phyloP scores from a whole-genome alignment of 2,329 filamentous ascomycete species.

The Escovopsis sp. region DNA sequence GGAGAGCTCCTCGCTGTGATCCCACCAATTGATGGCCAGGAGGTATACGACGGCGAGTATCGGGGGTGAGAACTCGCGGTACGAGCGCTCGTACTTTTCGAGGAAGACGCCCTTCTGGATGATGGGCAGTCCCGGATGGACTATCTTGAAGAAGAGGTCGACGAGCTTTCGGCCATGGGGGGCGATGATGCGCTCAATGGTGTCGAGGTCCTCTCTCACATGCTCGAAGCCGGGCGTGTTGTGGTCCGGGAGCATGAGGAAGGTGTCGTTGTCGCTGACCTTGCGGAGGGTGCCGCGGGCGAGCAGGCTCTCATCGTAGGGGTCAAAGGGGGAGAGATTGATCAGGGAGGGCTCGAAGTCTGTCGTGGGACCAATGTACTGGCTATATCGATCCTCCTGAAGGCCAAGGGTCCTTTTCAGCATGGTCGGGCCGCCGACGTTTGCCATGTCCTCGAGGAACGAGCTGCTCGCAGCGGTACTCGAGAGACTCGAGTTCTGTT shows the following conservation, averaged over 20 bases:
- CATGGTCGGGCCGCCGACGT: conserved; percentile 50
- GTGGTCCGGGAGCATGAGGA: conserved; percentile 64
- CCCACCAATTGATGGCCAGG: conserved; percentile 79
- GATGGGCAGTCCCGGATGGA: conserved; percentile 72
- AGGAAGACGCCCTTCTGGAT: conserved; percentile 68
- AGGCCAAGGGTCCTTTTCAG: conserved; percentile 59
- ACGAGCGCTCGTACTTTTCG: conserved; percentile 60
- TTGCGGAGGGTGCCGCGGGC: conserved; percentile 55
- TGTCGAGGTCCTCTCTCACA: conserved; percentile 50
- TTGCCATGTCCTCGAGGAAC: conserved; percentile 55
- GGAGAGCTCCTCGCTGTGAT: conserved; percentile 53
- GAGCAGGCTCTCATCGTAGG: conserved; percentile 64
- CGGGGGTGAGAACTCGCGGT: conserved; percentile 60
- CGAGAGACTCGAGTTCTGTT: conserved; percentile 43
- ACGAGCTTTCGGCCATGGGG: conserved; percentile 65
- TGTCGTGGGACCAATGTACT: conserved; percentile 71
- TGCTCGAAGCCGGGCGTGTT: conserved; percentile 59
- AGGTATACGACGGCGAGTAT: conserved; percentile 72
- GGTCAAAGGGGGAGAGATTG: conserved; percentile 66
- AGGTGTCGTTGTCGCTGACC: conserved; percentile 64
- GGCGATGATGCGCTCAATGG: conserved; percentile 60
- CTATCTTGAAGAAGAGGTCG: conserved; percentile 66
- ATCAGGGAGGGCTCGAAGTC: conserved; percentile 76
- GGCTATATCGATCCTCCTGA: conserved; percentile 64
- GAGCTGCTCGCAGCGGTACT: conserved; percentile 48